Evolutionary conservation across 176 grass and related monocot genomes (phyloP).

Genomic region (Rhynchospora breviuscula): DNA sequence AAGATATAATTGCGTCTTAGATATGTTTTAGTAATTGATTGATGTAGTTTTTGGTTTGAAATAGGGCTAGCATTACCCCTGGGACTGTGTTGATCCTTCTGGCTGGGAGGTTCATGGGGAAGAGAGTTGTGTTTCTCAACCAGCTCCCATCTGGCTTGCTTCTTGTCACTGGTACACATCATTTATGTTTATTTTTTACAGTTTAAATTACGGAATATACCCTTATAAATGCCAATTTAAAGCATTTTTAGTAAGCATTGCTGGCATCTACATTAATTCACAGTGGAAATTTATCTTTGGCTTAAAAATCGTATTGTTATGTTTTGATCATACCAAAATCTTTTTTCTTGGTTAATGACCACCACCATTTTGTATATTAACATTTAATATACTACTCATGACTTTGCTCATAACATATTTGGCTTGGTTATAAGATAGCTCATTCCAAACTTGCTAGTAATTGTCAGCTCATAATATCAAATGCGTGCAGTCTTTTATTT

Average conservation of each 20-base stretch:
- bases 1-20: background rate
- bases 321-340: background rate
- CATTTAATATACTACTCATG: too few species aligned
- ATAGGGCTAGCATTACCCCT: constrained; percentile 62
- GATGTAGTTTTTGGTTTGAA: background rate
- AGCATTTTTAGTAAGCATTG: background rate
- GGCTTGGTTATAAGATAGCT: too few species aligned
- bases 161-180: constrained; percentile 55
- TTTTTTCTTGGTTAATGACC: background rate
- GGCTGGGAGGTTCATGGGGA: constrained; percentile 93
- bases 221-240: background rate
- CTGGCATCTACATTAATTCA: background rate
- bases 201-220: background rate
- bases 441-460: too few species aligned
- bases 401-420: too few species aligned
- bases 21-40: background rate
- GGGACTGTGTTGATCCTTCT: constrained; percentile 85
- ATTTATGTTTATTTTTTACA: background rate
- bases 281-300: background rate
- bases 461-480: background rate
- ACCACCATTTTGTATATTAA: background rate
- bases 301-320: background rate
- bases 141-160: constrained; percentile 84
- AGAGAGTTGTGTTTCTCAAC: constrained; percentile 89
- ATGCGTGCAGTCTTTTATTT: background rate